phyloP scores from a whole-genome alignment of 75 land plant genomes.

The Sequoia sempervirens region DNA sequence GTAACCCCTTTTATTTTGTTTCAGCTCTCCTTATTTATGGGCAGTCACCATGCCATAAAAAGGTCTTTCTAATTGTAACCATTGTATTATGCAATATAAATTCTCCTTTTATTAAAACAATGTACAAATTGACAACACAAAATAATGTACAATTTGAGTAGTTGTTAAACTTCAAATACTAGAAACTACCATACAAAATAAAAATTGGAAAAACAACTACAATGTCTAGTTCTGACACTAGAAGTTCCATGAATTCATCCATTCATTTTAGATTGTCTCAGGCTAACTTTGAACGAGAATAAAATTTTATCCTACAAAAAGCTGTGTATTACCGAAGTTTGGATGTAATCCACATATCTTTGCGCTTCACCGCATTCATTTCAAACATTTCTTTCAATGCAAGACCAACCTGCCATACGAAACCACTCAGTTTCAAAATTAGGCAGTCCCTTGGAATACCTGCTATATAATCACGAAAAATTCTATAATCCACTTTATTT shows the following conservation, averaged over 20 bases:
- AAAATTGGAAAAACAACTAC: background rate
- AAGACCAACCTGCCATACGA: slow-evolving; percentile 18
- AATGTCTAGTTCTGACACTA: background rate
- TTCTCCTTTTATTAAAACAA: too few species aligned
- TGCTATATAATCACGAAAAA: background rate
- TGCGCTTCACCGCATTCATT: slow-evolving; percentile 20
- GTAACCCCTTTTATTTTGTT: too few species aligned
- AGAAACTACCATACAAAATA: background rate
- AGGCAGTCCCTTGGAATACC: background rate
- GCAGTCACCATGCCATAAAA: too few species aligned
- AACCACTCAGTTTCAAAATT: background rate
- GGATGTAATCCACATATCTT: slow-evolving; percentile 26
- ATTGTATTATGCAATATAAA: too few species aligned
- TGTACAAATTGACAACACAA: background rate
- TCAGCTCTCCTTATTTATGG: too few species aligned
- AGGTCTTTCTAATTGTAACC: too few species aligned
- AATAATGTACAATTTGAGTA: background rate
- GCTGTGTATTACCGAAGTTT: slow-evolving; percentile 17
- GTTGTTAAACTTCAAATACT: background rate
- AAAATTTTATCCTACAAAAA: background rate
- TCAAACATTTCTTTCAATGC: slow-evolving; percentile 18
- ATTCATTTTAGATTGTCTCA: background rate
- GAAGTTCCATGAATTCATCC: background rate
- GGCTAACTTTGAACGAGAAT: background rate
- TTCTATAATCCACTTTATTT: background rate